phyloP scores from a whole-genome alignment of 768 basidiomycete species.

The Mycena albidolilacea region DNA sequence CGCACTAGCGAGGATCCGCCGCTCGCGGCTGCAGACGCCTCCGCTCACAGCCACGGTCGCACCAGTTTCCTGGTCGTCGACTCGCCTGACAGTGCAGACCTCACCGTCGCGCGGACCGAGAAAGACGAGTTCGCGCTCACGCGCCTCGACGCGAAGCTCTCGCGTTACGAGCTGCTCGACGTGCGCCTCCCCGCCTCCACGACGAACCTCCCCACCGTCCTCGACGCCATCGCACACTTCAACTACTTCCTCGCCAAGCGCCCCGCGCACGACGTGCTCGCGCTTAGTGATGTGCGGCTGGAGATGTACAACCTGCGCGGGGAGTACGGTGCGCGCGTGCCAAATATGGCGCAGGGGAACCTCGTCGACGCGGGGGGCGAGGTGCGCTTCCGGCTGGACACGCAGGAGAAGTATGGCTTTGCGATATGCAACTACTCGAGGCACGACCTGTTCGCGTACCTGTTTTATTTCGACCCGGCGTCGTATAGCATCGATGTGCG shows the following conservation, averaged over 20 bases:
- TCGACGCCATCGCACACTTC: conserved; percentile 35
- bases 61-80: conserved; percentile 30
- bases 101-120: conserved; percentile 12
- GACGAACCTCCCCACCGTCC: conserved; percentile 11
- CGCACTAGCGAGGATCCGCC: neutral
- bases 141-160: conserved; percentile 25
- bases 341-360: conserved; percentile 27
- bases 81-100: conserved; percentile 21
- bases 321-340: conserved; percentile 27
- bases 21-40: conserved; percentile 22
- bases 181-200: conserved; percentile 3
- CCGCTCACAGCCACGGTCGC: neutral
- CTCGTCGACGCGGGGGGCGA: conserved; percentile 20
- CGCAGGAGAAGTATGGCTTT: conserved; percentile 34
- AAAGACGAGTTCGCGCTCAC: conserved; percentile 11
- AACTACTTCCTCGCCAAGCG: conserved; percentile 32
- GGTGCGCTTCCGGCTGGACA: conserved; percentile 20
- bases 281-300: conserved; percentile 11
- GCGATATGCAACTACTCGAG: conserved; percentile 35
- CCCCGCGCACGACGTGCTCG: neutral
- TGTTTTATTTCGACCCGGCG: conserved; percentile 38
- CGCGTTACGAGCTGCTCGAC: conserved; percentile 14
- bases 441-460: conserved; percentile 35
- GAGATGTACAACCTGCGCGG: conserved; percentile 34
- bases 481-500: conserved; percentile 37